A percentile compares a stretch with the other conserved stretches of the same genome.
phyloP scores from a whole-genome alignment of 2,329 filamentous ascomycete species.

The Colletotrichum gigasporum region DNA sequence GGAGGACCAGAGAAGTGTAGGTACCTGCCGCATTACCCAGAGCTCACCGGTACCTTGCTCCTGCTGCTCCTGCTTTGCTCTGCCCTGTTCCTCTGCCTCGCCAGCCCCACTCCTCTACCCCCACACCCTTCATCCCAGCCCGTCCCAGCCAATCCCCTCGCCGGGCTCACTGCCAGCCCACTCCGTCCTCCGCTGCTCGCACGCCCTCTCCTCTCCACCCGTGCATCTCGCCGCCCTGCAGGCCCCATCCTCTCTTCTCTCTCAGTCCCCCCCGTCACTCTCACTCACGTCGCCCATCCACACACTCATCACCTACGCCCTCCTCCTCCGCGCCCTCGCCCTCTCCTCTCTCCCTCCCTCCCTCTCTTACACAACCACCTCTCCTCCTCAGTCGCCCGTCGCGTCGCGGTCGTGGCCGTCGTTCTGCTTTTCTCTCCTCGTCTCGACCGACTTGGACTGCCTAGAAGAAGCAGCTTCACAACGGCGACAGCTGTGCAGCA shows the following conservation, averaged over 20 bases:
- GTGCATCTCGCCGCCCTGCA: slow-evolving; percentile 31
- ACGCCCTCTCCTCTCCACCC: slow-evolving; percentile 15
- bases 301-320: slow-evolving; percentile 11
- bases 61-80: neutral
- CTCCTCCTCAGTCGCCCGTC: neutral
- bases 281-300: slow-evolving; percentile 8
- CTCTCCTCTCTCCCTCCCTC: slow-evolving; percentile 1
- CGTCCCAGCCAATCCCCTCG: slow-evolving; percentile 11
- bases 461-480: too few species aligned
- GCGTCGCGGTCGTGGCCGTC: neutral
- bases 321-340: neutral
- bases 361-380: neutral
- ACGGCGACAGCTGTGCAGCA: neutral
- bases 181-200: neutral
- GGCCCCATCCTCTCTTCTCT: slow-evolving; percentile 33
- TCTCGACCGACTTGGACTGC: too few species aligned
- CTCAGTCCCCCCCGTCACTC: slow-evolving; percentile 18
- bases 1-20: neutral
- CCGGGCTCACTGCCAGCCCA: neutral
- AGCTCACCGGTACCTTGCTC: slow-evolving; percentile 8
- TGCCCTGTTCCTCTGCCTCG: slow-evolving; percentile 17
- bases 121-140: slow-evolving; percentile 3
- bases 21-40: neutral
- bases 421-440: neutral
- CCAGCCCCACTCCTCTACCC: neutral